Conservation (phyloP, 805 yeast genomes). For the Starmera caribaea region DNA sequence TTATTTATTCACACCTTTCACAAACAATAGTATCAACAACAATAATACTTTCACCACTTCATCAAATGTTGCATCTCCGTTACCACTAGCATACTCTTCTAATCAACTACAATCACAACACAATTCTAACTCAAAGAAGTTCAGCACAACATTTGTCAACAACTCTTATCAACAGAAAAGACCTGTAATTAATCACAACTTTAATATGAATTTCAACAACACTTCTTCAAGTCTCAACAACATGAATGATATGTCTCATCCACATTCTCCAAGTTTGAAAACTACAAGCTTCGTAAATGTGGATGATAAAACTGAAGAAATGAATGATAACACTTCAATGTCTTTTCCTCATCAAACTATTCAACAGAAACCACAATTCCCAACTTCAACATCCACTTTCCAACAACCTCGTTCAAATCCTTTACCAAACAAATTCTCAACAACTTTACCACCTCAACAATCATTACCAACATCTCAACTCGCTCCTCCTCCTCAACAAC, state of each 20-base stretch:
- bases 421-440: background rate
- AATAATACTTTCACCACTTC: slow-evolving; percentile 1
- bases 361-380: slow-evolving; percentile 1
- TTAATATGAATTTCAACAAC: slow-evolving; percentile 3
- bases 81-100: too few species aligned
- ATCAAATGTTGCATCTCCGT: too few species aligned
- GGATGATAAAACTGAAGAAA: slow-evolving; percentile 12
- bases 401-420: background rate
- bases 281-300: slow-evolving; percentile 11
- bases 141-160: slow-evolving; percentile 3
- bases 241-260: background rate
- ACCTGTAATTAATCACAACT: background rate
- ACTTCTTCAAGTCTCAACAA: too few species aligned
- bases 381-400: slow-evolving; percentile 3
- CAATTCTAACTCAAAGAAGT: slow-evolving; percentile 3
- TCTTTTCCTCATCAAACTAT: slow-evolving; percentile 9
- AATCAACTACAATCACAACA: background rate
- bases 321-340: slow-evolving; percentile 9
- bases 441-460: slow-evolving; percentile 2
- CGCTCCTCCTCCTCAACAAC: slow-evolving; percentile 1
- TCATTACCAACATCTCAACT: slow-evolving; percentile 5
- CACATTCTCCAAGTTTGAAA: slow-evolving; percentile 4
- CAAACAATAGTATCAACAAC: too few species aligned
- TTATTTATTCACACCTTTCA: too few species aligned
- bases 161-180: background rate